Evolutionary conservation across 164 flowering plant species (phyloP), one percentile per base, ranked within the genome.

Genomic region (Annona cherimola): DNA sequence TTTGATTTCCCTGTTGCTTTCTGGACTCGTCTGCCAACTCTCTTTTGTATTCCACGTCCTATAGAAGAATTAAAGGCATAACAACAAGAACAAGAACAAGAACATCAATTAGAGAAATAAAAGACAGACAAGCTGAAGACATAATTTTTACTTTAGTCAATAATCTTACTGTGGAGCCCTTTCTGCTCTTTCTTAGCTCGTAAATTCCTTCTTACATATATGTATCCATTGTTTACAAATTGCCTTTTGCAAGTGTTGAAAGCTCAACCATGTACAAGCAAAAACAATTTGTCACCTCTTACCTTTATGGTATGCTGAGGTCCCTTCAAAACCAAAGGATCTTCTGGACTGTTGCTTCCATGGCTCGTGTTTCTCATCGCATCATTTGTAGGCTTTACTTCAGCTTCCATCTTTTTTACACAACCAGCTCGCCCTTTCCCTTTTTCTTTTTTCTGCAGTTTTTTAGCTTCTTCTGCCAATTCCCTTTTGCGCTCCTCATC

Each of bases 151-250:
- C 41, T 46, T 20, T 66, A 16, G 61, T 45, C 45, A 65, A 71
- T 63, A 72, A 72, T 59, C 81, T 68, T 86, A 87, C 66, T 79
- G 63, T 68, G 77, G 62, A 54, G 64, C 66, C 79, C 86, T 77
- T 77, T 84, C 70, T 81, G 84, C 71, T 81, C 83, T 80, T 82
- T 89, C 71, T 79, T 78, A 14, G 82, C 80, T 54, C 73, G 78
- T 62, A 84, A 42, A 73, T 83, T 90, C 61, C 85, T 26, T 77
- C 86, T 14, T 78, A 14, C 41, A 43, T 35, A 5, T 20, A 18
- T 45, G 45, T 3, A 16, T 7, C 14, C 69, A 19, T 5, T 55
- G 3, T 35, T 41, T 6, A 44, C 19, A 19, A 16, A 18, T 19
- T 6, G 5, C 6, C 11, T 16, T 11, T 3, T 20, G 18, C 39